Conservation (phyloP, 78 protist genomes). For the Polysphondylium violaceum region DNA sequence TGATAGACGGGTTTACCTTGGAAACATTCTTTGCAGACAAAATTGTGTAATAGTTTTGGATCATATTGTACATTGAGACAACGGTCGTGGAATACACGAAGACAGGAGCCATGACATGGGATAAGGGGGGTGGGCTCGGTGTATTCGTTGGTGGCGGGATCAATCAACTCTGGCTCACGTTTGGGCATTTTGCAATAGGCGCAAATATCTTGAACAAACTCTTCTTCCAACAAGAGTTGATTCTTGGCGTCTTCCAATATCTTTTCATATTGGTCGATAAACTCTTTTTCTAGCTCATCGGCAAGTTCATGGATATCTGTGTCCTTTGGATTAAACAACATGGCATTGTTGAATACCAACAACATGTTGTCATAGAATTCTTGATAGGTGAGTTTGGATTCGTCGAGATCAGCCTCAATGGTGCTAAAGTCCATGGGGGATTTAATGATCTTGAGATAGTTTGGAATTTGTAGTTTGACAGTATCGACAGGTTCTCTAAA, state of each 20-base stretch:
- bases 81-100: conserved; percentile 61
- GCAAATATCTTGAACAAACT: conserved; percentile 36
- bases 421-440: conserved; percentile 30
- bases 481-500: conserved; percentile 65
- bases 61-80: conserved; percentile 21
- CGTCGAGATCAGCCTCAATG: conserved; percentile 3
- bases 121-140: conserved; percentile 35
- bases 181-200: conserved; percentile 9
- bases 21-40: conserved; percentile 61
- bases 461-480: not conserved
- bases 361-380: conserved; percentile 1
- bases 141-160: not conserved
- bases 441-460: conserved; percentile 36
- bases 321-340: not conserved
- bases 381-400: not conserved
- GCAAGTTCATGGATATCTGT: conserved; percentile 27
- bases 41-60: too few relatives aligned
- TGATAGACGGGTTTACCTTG: conserved; percentile 65
- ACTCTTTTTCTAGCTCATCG: conserved; percentile 39
- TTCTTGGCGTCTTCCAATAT: not conserved
- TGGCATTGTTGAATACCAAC: conserved; percentile 57
- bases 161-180: conserved; percentile 10
- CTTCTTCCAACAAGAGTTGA: conserved; percentile 27
- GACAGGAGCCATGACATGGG: conserved; percentile 59
- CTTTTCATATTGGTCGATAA: conserved; percentile 9